Evolutionary conservation across 257 asterid species (phyloP).

Genomic region (Solanum tacnaense): DNA sequence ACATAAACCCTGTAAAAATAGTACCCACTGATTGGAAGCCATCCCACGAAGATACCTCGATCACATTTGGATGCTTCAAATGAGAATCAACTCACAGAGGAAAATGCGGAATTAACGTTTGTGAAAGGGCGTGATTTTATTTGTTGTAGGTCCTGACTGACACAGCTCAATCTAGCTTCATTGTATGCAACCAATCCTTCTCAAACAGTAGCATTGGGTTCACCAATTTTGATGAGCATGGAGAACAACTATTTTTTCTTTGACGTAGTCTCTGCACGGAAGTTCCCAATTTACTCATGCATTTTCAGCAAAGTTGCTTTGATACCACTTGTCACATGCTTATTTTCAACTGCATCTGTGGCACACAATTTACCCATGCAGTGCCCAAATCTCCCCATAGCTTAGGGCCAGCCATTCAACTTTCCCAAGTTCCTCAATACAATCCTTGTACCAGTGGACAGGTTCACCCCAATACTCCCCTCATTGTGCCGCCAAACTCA

Average conservation of each 20-base stretch:
- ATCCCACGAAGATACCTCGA: not conserved
- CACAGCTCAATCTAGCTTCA: not conserved
- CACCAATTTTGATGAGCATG: not conserved
- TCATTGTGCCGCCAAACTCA: not conserved
- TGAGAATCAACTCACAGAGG: not conserved
- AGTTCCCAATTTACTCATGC: not conserved
- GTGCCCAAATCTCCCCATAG: too few species aligned
- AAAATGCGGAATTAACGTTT: too few species aligned
- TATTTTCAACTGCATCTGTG: not conserved
- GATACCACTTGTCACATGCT: not conserved
- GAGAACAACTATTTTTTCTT: not conserved
- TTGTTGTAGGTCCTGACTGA: not conserved
- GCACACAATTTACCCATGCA: not conserved
- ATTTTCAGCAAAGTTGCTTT: not conserved
- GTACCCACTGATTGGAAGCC: not conserved
- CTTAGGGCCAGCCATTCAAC: not conserved
- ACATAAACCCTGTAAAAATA: not conserved
- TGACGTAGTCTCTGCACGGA: not conserved
- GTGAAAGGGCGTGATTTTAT: too few species aligned
- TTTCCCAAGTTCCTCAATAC: not conserved
- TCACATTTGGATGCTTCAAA: not conserved
- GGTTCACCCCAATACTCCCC: not conserved
- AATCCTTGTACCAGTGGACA: not conserved
- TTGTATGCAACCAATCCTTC: not conserved
- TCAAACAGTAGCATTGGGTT: not conserved